Evolutionary conservation across 768 basidiomycete species (phyloP).

Genomic region (Macrolepiota albuminosa): DNA sequence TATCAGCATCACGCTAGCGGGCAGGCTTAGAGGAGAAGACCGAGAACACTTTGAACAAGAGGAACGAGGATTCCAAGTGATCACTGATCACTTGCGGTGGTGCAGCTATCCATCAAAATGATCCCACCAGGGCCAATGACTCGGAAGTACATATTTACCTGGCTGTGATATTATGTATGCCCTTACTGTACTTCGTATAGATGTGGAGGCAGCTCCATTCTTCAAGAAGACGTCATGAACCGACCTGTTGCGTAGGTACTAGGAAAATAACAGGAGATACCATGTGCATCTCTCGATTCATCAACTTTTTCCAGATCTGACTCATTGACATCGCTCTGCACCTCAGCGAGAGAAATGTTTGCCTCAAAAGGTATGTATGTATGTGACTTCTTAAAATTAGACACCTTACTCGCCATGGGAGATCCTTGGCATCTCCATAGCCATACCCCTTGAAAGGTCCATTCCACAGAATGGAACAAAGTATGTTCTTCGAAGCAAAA

Average conservation of each 20-base stretch:
- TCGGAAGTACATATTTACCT: background rate
- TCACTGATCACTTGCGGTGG: background rate
- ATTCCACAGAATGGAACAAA: background rate
- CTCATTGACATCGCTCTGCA: background rate
- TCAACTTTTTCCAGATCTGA: background rate
- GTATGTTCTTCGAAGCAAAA: no score
- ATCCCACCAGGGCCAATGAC: background rate
- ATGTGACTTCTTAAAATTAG: background rate
- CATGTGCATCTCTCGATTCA: background rate
- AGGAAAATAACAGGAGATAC: no score
- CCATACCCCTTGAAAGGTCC: background rate
- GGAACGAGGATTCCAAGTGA: background rate
- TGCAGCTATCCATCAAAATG: slow-evolving; percentile 5
- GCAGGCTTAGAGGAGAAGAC: background rate
- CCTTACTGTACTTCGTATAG: background rate
- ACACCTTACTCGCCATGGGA: background rate
- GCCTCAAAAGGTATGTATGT: background rate
- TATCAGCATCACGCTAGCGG: slow-evolving; percentile 35
- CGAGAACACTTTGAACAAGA: slow-evolving; percentile 1
- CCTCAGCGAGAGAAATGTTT: background rate
- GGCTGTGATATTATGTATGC: background rate
- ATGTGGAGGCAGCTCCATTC: no score
- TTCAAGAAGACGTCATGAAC: no score
- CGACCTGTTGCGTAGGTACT: background rate
- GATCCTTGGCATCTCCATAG: background rate